Conservation (phyloP, 2,329 filamentous ascomycete genomes). For the Ophiostoma himal-ulmi region DNA sequence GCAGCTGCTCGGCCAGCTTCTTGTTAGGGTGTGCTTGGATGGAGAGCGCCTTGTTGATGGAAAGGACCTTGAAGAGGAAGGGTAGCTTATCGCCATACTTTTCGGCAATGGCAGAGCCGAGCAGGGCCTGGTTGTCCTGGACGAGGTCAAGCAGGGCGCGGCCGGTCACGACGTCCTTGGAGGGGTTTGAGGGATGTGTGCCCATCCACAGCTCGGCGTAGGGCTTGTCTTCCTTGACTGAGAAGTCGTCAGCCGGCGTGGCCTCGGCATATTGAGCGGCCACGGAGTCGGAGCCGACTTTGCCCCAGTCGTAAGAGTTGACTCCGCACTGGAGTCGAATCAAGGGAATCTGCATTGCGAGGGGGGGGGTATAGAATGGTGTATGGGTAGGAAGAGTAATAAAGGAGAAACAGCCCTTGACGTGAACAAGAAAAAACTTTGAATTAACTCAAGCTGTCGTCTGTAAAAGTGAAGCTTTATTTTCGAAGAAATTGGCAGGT, state of each 20-base stretch:
- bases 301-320: constrained; percentile 99
- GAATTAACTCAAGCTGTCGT: background rate
- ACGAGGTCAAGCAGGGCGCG: constrained; percentile 82
- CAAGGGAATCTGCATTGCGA: constrained; percentile 66
- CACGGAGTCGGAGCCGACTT: constrained; percentile 78
- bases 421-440: too few species aligned
- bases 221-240: constrained; percentile 77
- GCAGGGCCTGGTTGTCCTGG: constrained; percentile 75
- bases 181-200: constrained; percentile 92
- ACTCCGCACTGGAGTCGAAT: constrained; percentile 84
- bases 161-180: constrained; percentile 78
- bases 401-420: background rate
- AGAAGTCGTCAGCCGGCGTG: constrained; percentile 67
- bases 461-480: background rate
- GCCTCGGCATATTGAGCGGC: constrained; percentile 86
- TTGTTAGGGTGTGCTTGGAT: constrained; percentile 98
- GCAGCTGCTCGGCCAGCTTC: constrained; percentile 82
- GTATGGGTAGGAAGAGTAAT: background rate
- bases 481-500: background rate
- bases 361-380: background rate
- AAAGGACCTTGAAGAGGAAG: constrained; percentile 96
- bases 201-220: constrained; percentile 98
- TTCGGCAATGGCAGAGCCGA: constrained; percentile 65
- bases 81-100: constrained; percentile 79
- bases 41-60: constrained; percentile 89